phyloP scores from a whole-genome alignment of 1,284 basidiomycete genomes.

The Cryptococcus amylolentus region DNA sequence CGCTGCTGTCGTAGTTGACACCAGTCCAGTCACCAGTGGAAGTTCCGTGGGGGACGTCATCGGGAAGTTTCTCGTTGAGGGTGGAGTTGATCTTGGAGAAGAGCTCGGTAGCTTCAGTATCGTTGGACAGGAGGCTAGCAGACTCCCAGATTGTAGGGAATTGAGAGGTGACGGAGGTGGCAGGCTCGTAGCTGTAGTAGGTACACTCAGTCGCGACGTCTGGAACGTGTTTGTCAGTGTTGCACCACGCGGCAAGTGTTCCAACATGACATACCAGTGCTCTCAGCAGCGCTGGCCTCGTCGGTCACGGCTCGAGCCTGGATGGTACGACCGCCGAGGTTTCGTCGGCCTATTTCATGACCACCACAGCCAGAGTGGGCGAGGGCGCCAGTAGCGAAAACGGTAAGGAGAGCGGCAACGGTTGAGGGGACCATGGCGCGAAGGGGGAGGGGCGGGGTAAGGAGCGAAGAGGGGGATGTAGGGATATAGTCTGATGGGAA shows the following conservation, averaged over 20 bases:
- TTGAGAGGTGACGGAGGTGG: conserved; percentile 20
- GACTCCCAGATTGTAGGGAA: conserved; percentile 49
- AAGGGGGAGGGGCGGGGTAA: neutral
- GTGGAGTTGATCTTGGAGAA: conserved; percentile 43
- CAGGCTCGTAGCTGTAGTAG: conserved; percentile 40
- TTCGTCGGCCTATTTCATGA: conserved; percentile 34
- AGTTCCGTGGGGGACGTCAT: conserved; percentile 43
- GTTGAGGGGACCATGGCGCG: conserved; percentile 1
- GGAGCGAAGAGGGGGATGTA: neutral
- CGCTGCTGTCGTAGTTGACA: conserved; percentile 32
- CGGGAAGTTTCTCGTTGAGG: conserved; percentile 37
- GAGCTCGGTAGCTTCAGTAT: conserved; percentile 44
- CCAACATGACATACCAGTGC: conserved; percentile 14
- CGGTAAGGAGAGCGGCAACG: conserved; percentile 3
- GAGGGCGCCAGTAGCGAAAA: neutral
- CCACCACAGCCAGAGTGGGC: conserved; percentile 39
- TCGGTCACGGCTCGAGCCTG: conserved; percentile 14
- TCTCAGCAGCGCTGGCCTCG: conserved; percentile 23
- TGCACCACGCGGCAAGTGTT: neutral
- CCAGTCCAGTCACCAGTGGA: conserved; percentile 33
- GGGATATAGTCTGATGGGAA: neutral
- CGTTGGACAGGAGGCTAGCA: conserved; percentile 44
- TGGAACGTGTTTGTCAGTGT: conserved; percentile 1
- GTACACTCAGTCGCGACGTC: conserved; percentile 17
- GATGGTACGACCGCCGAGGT: conserved; percentile 22